A percentile compares a stretch with the other conserved stretches of the same genome.
Conservation (phyloP, 345 rosid genomes). For the Bruguiera sexangula region DNA sequence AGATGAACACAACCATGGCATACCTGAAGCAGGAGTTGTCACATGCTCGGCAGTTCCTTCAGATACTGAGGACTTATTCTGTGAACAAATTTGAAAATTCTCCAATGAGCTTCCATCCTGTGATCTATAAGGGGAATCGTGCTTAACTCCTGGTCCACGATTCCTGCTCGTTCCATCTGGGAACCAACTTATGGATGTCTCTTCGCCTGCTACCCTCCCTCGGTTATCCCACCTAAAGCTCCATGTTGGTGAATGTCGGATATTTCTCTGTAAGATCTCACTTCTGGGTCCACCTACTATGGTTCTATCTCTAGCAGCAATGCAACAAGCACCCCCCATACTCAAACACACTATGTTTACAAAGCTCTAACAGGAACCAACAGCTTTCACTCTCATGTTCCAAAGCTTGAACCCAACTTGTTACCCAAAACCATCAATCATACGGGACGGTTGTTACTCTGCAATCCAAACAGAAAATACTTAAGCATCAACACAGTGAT, state of each 20-base stretch:
- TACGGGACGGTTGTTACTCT: slow-evolving; percentile 6
- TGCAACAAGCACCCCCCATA: slow-evolving; percentile 97
- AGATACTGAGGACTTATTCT: slow-evolving; percentile 73
- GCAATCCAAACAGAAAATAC: slow-evolving; percentile 16
- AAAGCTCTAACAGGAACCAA: slow-evolving; percentile 19
- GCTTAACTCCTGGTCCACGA: slow-evolving; percentile 55
- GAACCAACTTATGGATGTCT: slow-evolving; percentile 63
- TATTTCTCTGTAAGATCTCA: slow-evolving; percentile 58
- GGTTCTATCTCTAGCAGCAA: slow-evolving; percentile 88
- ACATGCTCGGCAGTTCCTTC: slow-evolving; percentile 36
- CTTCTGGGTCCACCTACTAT: slow-evolving; percentile 57
- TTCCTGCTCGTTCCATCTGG: slow-evolving; percentile 57
- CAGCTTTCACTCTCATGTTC: slow-evolving; percentile 28
- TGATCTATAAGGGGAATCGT: slow-evolving; percentile 52
- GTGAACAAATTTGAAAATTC: slow-evolving; percentile 41
- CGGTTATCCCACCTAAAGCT: slow-evolving; percentile 93
- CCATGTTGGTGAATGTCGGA: slow-evolving; percentile 86
- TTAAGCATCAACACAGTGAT: not conserved
- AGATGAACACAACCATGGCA: slow-evolving; percentile 5
- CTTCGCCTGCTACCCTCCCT: slow-evolving; percentile 97
- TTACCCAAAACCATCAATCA: slow-evolving; percentile 9
- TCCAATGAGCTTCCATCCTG: slow-evolving; percentile 68
- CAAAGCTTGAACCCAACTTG: slow-evolving; percentile 5
- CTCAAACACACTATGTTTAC: slow-evolving; percentile 22
- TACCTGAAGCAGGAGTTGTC: slow-evolving; percentile 73